phyloP scores from a whole-genome alignment of 352 stramenopile genomes.

The Globisporangium nunn region DNA sequence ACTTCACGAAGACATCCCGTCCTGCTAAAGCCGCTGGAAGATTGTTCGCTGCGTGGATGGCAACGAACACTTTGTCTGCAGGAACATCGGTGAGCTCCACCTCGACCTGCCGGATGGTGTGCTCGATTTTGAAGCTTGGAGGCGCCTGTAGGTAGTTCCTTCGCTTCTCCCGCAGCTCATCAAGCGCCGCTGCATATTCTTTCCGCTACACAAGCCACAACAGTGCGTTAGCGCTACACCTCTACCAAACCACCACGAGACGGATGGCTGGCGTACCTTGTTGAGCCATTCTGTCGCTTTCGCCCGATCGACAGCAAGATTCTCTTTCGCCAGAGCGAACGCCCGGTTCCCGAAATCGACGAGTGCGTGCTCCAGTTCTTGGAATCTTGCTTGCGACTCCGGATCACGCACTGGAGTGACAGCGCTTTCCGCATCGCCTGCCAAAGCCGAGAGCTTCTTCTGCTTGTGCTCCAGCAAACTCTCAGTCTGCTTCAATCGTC shows the following conservation, averaged over 20 bases:
- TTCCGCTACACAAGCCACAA: constrained; percentile 35
- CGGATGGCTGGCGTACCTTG: constrained; percentile 27
- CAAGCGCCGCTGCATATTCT: constrained; percentile 37
- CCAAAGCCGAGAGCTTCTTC: neutral
- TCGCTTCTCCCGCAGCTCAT: constrained; percentile 43
- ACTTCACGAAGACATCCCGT: constrained; percentile 64
- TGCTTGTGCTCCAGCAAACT: constrained; percentile 47
- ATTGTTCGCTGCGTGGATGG: constrained; percentile 38
- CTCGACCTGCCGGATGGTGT: constrained; percentile 29
- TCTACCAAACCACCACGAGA: neutral
- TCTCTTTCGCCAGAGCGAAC: constrained; percentile 38
- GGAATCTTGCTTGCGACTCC: constrained; percentile 24
- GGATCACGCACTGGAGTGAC: constrained; percentile 11
- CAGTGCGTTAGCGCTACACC: neutral
- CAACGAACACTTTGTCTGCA: constrained; percentile 46
- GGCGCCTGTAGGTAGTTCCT: constrained; percentile 40
- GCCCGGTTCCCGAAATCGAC: constrained; percentile 61
- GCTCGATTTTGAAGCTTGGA: constrained; percentile 38
- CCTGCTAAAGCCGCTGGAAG: constrained; percentile 25
- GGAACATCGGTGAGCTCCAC: constrained; percentile 34
- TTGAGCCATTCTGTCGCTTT: constrained; percentile 47
- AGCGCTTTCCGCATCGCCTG: neutral
- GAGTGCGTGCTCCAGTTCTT: constrained; percentile 54
- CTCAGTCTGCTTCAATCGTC: constrained; percentile 68
- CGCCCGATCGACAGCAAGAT: constrained; percentile 35